A percentile compares a stretch with the other conserved stretches of the same genome.
Evolutionary conservation across 805 yeast species (phyloP).

Genomic region (Wickerhamiella azymoides): DNA sequence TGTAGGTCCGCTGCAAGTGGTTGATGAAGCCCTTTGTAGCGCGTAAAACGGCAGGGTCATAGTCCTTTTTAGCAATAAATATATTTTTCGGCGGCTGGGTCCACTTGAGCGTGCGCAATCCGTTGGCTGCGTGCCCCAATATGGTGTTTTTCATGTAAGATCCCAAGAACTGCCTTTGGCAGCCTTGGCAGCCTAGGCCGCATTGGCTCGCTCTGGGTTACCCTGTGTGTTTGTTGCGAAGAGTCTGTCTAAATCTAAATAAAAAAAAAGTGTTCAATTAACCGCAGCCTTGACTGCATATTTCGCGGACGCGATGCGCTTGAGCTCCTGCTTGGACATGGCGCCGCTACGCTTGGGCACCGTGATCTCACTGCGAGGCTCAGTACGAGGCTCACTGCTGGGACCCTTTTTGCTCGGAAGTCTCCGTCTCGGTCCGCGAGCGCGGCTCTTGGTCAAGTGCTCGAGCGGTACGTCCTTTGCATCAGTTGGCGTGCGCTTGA

Average conservation of each 20-base stretch:
- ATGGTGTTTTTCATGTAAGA: not conserved
- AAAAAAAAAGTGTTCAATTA: no score
- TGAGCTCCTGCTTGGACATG: slow-evolving; percentile 4
- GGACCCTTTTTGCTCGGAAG: not conserved
- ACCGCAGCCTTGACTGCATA: not conserved
- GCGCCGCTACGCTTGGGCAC: not conserved
- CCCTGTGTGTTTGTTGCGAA: no score
- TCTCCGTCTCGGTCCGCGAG: slow-evolving; percentile 3
- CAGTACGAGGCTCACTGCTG: not conserved
- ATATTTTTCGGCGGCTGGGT: slow-evolving; percentile 58
- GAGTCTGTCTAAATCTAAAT: no score
- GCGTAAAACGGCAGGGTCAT: slow-evolving; percentile 46
- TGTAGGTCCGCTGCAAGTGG: slow-evolving; percentile 44
- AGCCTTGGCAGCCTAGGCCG: no score
- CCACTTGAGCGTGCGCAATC: slow-evolving; percentile 40
- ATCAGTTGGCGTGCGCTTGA: not conserved
- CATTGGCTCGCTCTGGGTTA: no score
- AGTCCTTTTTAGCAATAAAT: slow-evolving; percentile 72
- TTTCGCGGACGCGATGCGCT: slow-evolving; percentile 7
- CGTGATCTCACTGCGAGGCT: not conserved
- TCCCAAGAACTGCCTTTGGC: no score
- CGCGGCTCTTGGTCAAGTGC: slow-evolving; percentile 4
- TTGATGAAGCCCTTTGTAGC: slow-evolving; percentile 54
- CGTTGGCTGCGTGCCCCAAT: slow-evolving; percentile 10
- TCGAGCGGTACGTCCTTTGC: not conserved